phyloP scores from a whole-genome alignment of 1,139 yeast species.

The Entelexis sorbosivorans region DNA sequence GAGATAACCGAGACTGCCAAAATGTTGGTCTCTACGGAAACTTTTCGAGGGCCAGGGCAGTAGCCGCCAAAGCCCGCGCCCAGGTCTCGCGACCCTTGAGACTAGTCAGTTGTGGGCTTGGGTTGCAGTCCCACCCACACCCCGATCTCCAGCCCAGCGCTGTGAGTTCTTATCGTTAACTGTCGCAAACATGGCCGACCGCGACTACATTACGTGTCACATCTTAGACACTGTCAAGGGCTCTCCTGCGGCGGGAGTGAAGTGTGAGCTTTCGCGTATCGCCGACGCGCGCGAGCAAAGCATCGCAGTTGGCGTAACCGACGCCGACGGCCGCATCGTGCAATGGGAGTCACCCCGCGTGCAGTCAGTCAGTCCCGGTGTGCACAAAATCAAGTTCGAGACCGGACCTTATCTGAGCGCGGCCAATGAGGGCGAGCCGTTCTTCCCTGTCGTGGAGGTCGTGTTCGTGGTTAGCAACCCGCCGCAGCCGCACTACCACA shows the following conservation, averaged over 20 bases:
- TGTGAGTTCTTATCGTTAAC: background rate
- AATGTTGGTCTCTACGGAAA: background rate
- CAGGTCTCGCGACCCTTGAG: background rate
- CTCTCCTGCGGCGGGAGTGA: constrained; percentile 59
- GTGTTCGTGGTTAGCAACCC: constrained; percentile 53
- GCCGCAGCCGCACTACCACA: constrained; percentile 73
- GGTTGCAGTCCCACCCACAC: background rate
- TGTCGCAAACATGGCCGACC: background rate
- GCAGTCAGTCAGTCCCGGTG: constrained; percentile 36
- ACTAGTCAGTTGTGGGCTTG: background rate
- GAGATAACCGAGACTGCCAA: background rate
- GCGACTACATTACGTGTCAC: constrained; percentile 59
- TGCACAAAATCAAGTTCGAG: constrained; percentile 63
- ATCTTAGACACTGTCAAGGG: constrained; percentile 78
- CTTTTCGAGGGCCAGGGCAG: constrained; percentile 7
- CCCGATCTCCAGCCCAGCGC: background rate
- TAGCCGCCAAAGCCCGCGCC: background rate
- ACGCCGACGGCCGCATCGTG: constrained; percentile 65
- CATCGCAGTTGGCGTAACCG: constrained; percentile 40
- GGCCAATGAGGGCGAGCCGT: constrained; percentile 31
- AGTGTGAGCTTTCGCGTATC: constrained; percentile 28
- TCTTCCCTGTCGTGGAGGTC: constrained; percentile 79
- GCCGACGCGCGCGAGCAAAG: constrained; percentile 18
- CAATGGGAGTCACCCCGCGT: constrained; percentile 42
- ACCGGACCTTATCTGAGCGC: constrained; percentile 53